Evolutionary conservation across 1,284 basidiomycete genomes (phyloP), one percentile per base, ranked within the genome.

Genomic region (Phaffia rhodozyma): DNA sequence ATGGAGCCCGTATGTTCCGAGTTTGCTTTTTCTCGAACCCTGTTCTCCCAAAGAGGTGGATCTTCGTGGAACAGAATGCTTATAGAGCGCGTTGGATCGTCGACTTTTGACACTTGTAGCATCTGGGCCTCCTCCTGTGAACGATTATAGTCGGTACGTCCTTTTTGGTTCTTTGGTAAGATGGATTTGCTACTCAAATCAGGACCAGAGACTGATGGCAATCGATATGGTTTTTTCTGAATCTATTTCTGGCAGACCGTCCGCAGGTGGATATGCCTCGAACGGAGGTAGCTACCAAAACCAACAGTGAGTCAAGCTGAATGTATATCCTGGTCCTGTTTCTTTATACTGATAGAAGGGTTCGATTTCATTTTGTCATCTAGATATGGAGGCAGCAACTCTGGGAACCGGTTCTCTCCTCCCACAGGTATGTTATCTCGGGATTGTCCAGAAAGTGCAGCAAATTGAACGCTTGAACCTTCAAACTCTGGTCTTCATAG

Each of bases 1-100:
- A 72, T 32, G 67, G 69, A 5, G 71, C 73, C 60, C 75, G 74
- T 52, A 77, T 77, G 66, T 74, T 75, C 47, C 75, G 75, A 29
- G 29, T 52, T 11, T 5, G 29, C 13, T 30, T n/a, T 48, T 43
- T 23, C 21, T 6, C 21, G 21, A 18, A 16, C 34, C 43, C 18
- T 57, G 23, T 57, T 43, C 25, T 16, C 11, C 54, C 7, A 5
- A 7, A 7, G 4, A 55, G 23, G n/a, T 6, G 29, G 47, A 23
- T 23, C n/a, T 34, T 2, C 34, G 1, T 23, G 32, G 21, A 6
- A 16, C 2, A 27, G 0, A 2, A 25, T 23, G n/a, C 32, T 43
- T n/a, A 57, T 25, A 30, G 5, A 43, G 18, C 25, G 47, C 47
- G 5, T 51, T 4, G 21, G 16, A 6, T 47, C 48, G 20, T 7